Evolutionary conservation across 345 rosid species (phyloP), one percentile per base, ranked within the genome.

Genomic region (Rubroshorea leprosula): DNA sequence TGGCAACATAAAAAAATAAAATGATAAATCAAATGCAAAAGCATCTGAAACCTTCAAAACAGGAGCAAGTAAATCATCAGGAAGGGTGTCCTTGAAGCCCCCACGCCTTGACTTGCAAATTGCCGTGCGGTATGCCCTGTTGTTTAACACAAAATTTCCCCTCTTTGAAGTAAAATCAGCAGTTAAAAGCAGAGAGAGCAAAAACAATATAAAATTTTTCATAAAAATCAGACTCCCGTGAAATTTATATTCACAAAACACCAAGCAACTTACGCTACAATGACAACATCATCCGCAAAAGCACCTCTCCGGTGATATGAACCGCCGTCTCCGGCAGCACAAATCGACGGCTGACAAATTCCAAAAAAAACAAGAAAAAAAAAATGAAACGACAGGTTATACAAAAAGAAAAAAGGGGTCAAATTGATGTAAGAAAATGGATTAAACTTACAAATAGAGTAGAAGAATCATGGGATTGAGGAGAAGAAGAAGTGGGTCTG

Each of bases 21-120:
- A 17, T 5, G 18, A 11, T 19, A 31, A 29, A 49, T 27, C 50
- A 5, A 38, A 22, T 16, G 31, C 1, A 45, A 41, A 23, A 19
- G 23, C 56, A 45, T n/a, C 68, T 55, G 60, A 35, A 35, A 92
- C 98, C 91, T 79, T 89, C 5, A 93, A 83, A 61, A 93, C 91
- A 60, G 85, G 61, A 17, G 87, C 86, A 19, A 93, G 89, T 7
- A 89, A 74, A 72, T 89, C 99, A 74, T 89, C 99, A 0, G 91
- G 78, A 63, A 50, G 81, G 16, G 99, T 87, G 44, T 93, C 96
- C 81, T 93, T 93, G 80, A 89, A 93, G 57, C 94, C 91, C 54
- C 99, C 97, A 9, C 96, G 89, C 77, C 41, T 93, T 5, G 91
- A 68, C 67, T 86, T 93, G 68, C 99, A 89, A 49, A 93, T 83